phyloP scores from a whole-genome alignment of 1,284 basidiomycete genomes.

The Trichosporon ovoides region DNA sequence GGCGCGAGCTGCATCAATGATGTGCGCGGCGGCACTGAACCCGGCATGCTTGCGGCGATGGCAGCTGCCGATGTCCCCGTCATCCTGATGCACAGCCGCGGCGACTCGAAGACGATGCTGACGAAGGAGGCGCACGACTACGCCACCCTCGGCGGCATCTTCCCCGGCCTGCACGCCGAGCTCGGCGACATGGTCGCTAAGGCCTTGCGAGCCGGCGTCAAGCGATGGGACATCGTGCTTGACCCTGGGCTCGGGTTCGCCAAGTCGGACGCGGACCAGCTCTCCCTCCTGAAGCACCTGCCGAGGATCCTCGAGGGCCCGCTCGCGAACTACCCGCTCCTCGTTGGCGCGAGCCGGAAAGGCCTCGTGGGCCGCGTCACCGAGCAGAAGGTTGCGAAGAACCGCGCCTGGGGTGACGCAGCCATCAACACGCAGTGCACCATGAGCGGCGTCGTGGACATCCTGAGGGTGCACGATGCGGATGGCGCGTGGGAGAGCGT shows the following conservation, averaged over 20 bases:
- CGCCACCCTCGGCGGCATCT: constrained; percentile 52
- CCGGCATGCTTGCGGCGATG: constrained; percentile 63
- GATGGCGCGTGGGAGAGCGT: constrained; percentile 62
- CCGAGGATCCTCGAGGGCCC: constrained; percentile 50
- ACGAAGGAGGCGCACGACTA: constrained; percentile 67
- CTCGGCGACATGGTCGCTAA: constrained; percentile 63
- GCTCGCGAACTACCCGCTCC: constrained; percentile 55
- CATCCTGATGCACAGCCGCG: constrained; percentile 88
- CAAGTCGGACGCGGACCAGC: constrained; percentile 72
- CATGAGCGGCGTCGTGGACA: constrained; percentile 61
- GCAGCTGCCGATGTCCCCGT: constrained; percentile 60
- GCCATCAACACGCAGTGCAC: constrained; percentile 72
- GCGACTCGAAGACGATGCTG: constrained; percentile 59
- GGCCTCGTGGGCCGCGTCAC: constrained; percentile 68
- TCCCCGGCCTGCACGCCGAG: constrained; percentile 69
- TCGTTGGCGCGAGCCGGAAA: constrained; percentile 78
- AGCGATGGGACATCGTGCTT: constrained; percentile 82
- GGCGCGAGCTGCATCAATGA: constrained; percentile 96
- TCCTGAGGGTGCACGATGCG: constrained; percentile 82
- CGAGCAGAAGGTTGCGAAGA: constrained; percentile 52
- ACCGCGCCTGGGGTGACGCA: constrained; percentile 74
- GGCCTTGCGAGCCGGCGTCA: constrained; percentile 72
- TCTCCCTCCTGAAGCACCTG: constrained; percentile 62
- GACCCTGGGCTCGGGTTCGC: constrained; percentile 97
- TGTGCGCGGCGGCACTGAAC: constrained; percentile 66